phyloP scores from a whole-genome alignment of 495 filamentous ascomycete species.

The Talaromyces proteolyticus region DNA sequence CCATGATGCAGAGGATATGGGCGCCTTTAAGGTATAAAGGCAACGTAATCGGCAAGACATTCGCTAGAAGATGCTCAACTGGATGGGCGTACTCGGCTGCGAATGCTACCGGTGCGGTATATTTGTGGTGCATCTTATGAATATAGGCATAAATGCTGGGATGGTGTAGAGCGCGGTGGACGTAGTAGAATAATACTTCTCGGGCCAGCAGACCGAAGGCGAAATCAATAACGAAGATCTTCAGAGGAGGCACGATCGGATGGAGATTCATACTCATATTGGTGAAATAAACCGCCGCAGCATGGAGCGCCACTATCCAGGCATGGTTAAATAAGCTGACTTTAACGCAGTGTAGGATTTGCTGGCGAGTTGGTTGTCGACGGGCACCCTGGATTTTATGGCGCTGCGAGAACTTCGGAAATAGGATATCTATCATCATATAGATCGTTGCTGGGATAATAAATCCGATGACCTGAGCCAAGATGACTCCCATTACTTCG shows the following conservation, averaged over 20 bases:
- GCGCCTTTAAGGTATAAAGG: constrained; percentile 25
- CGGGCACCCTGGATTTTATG: constrained; percentile 42
- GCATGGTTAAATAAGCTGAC: constrained; percentile 31
- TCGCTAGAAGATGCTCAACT: constrained; percentile 39
- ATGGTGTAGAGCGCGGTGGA: constrained; percentile 43
- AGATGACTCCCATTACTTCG: constrained; percentile 30
- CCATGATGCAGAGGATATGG: constrained; percentile 36
- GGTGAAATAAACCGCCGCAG: constrained; percentile 16
- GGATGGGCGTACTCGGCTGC: constrained; percentile 47
- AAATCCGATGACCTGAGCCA: constrained; percentile 35
- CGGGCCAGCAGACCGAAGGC: constrained; percentile 29
- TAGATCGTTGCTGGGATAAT: constrained; percentile 33
- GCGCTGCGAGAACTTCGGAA: constrained; percentile 31
- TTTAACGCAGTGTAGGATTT: constrained; percentile 29
- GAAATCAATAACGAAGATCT: constrained; percentile 23
- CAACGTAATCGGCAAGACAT: constrained; percentile 34
- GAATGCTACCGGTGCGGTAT: constrained; percentile 42
- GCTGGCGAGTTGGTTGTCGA: constrained; percentile 29
- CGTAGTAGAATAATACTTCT: constrained; percentile 44
- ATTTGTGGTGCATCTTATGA: constrained; percentile 46
- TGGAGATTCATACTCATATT: constrained; percentile 3
- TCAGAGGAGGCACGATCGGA: constrained; percentile 15
- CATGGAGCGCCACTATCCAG: constrained; percentile 17
- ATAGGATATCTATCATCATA: constrained; percentile 24
- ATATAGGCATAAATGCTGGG: constrained; percentile 33